A percentile compares a stretch with the other conserved stretches of the same genome.
Conservation (phyloP, 2,329 filamentous ascomycete genomes). For the Trichoderma sp. region DNA sequence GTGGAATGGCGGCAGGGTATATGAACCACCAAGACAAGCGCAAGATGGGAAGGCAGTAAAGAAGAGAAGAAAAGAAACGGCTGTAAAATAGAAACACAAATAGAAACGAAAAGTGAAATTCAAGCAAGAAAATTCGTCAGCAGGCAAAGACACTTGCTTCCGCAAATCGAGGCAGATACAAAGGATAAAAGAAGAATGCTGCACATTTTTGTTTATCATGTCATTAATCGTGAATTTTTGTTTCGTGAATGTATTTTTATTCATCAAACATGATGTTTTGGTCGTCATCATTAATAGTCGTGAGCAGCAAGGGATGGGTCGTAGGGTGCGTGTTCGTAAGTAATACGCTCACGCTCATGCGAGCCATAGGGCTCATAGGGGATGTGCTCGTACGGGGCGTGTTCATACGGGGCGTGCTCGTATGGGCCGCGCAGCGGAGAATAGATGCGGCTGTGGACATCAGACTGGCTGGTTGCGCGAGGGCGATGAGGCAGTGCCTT, state of each 20-base stretch:
- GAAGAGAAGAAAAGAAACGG: slow-evolving; percentile 20
- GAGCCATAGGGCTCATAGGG: slow-evolving; percentile 5
- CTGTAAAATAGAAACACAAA: slow-evolving; percentile 21
- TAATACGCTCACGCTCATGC: slow-evolving; percentile 18
- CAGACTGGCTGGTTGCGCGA: slow-evolving; percentile 54
- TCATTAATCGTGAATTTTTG: slow-evolving; percentile 5
- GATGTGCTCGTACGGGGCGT: slow-evolving; percentile 30
- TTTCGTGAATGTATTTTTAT: slow-evolving; percentile 27
- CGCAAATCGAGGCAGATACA: slow-evolving; percentile 26
- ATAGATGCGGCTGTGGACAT: slow-evolving; percentile 45
- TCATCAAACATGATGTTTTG: slow-evolving; percentile 27
- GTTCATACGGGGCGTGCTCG: slow-evolving; percentile 35
- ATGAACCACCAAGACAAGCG: slow-evolving; percentile 34
- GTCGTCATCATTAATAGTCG: slow-evolving; percentile 36
- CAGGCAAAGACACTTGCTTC: slow-evolving; percentile 27
- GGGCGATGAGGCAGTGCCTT: slow-evolving; percentile 46
- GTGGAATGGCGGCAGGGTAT: slow-evolving; percentile 27
- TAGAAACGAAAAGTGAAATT: neutral
- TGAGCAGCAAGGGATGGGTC: slow-evolving; percentile 35
- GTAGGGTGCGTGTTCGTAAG: slow-evolving; percentile 32
- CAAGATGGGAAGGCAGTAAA: slow-evolving; percentile 3
- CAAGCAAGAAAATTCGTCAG: neutral
- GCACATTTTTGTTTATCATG: slow-evolving; percentile 9
- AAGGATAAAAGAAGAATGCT: slow-evolving; percentile 25
- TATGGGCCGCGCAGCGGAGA: slow-evolving; percentile 35